Conservation (phyloP, 2,329 filamentous ascomycete genomes). For the Niveomyces coronatus region DNA sequence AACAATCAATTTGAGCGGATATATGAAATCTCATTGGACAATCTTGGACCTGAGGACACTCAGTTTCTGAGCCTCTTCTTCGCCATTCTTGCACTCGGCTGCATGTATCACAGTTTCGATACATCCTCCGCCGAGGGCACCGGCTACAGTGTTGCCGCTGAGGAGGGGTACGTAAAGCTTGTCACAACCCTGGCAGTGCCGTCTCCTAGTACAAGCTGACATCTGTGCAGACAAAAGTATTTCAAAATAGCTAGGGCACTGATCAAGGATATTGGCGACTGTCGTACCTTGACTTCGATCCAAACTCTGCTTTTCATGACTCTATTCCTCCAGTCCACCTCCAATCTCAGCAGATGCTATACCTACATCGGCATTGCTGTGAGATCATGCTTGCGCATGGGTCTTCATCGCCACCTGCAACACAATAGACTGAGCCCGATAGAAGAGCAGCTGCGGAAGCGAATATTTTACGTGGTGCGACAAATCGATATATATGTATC, state of each 20-base stretch:
- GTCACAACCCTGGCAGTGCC: too few species aligned
- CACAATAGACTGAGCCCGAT: constrained; percentile 52
- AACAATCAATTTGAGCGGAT: constrained; percentile 66
- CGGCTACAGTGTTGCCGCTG: constrained; percentile 40
- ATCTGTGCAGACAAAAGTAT: constrained; percentile 46
- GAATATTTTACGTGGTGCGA: constrained; percentile 57
- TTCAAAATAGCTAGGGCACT: constrained; percentile 58
- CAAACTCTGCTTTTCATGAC: constrained; percentile 74
- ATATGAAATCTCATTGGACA: constrained; percentile 58
- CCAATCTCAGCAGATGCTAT: constrained; percentile 70
- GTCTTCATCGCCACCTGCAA: constrained; percentile 62
- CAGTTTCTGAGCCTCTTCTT: constrained; percentile 62
- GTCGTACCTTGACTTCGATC: constrained; percentile 62
- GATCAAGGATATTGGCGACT: constrained; percentile 55
- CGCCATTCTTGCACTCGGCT: constrained; percentile 60
- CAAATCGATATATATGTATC: constrained; percentile 64
- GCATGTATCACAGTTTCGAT: constrained; percentile 55
- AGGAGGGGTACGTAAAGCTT: constrained; percentile 40
- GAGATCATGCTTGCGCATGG: constrained; percentile 65
- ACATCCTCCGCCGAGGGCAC: constrained; percentile 36
- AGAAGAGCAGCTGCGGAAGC: constrained; percentile 51
- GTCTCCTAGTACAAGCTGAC: constrained; percentile 32
- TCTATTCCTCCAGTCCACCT: constrained; percentile 69
- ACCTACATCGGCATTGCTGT: constrained; percentile 70
- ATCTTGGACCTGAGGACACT: constrained; percentile 53